Evolutionary conservation across 495 filamentous ascomycete genomes (phyloP), one percentile per base, ranked within the genome.

Genomic region (Penicillium soppii): DNA sequence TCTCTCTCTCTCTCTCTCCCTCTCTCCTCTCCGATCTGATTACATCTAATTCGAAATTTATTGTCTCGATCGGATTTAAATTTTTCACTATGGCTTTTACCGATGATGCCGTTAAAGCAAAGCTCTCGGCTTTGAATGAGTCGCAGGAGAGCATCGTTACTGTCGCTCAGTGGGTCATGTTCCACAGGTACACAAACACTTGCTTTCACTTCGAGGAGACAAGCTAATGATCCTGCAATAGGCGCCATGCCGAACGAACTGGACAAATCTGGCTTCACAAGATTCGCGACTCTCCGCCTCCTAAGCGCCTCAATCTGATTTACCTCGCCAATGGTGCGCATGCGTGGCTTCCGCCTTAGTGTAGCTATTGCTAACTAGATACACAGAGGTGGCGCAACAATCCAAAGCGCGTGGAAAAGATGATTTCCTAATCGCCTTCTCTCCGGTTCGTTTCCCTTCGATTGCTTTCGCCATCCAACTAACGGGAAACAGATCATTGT

Each of bases 131-230:
- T 32, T 81, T 99, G 39, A 96, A 95, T 72, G 94, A 98, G 74
- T 91, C 89, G 10, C 91, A 97, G 65, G 94, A 97, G 58, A 90
- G 89, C 72, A 96, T 97, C 59, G 90, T 95, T 39, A 88, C 89
- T 40, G 91, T 95, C 43, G 87, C 91, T 37, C 92, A 97, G 86
- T 99, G 95, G 95, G 89, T 99, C 49, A 91, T 97, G 87, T 99
- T 97, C 67, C 91, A 99, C 72, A 85, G 91, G 92, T 95, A 87
- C 59, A 72, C 35, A 47, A 55, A 51, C 47, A 37, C 21, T 19
- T 29, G 38, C 15, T 20, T 29, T 39, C 36, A 22, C 20, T 19
- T 47, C 29, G 52, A 60, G 43, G 50, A 46, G 12, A 30, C 26
- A 20, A 52, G 40, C 65, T 74, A 53, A 74, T 27, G 19, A 12